phyloP scores from a whole-genome alignment of 176 grass and related monocot species.

The Triticum monococcum region DNA sequence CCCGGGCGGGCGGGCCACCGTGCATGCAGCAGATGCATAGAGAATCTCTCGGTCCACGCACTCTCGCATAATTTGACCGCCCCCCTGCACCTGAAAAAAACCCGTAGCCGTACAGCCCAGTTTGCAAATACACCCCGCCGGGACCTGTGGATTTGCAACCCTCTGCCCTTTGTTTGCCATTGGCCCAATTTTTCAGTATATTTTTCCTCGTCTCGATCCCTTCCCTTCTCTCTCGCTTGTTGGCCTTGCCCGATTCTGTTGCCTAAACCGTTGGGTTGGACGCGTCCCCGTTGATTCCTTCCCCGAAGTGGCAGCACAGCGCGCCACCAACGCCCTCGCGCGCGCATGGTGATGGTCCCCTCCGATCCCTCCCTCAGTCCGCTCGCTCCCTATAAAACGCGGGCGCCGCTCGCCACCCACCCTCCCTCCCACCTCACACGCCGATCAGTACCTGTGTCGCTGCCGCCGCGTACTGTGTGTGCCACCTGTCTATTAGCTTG shows the following conservation, averaged over 20 bases:
- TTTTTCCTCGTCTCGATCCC: background rate
- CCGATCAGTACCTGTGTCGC: background rate
- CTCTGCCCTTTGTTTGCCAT: background rate
- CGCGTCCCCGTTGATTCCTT: background rate
- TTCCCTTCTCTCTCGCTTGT: background rate
- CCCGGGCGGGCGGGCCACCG: background rate
- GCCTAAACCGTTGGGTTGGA: background rate
- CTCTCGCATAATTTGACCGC: background rate
- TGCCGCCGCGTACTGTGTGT: background rate
- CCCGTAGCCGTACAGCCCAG: background rate
- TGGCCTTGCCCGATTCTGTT: background rate
- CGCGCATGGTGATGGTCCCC: slow-evolving; percentile 3
- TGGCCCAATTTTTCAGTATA: background rate
- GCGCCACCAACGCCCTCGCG: background rate
- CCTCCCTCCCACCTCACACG: slow-evolving; percentile 8
- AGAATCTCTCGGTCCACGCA: slow-evolving; percentile 27
- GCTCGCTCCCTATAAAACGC: slow-evolving; percentile 35
- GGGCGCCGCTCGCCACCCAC: background rate
- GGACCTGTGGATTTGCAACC: background rate
- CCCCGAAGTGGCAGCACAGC: background rate
- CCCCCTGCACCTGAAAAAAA: background rate
- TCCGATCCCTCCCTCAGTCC: background rate
- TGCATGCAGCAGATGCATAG: background rate
- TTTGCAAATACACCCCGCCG: background rate
- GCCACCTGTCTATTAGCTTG: background rate